A percentile compares a stretch with the other conserved stretches of the same genome.
Conservation (phyloP, 2,329 filamentous ascomycete genomes). For the Microdochium paspali region DNA sequence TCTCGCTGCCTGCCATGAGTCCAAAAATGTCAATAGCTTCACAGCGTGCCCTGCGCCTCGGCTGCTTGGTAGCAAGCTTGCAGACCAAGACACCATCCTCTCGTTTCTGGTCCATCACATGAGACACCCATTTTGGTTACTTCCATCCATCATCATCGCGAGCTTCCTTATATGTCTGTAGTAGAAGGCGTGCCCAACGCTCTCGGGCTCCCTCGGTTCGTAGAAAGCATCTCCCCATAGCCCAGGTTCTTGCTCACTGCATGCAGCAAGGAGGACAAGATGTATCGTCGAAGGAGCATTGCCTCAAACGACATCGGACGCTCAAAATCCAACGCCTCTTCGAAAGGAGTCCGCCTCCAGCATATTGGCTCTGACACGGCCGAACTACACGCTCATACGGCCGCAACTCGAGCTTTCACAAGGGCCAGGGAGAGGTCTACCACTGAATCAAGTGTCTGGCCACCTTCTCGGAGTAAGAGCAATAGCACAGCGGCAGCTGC, state of each 20-base stretch:
- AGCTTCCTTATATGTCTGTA: too few species aligned
- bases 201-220: too few species aligned
- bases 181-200: too few species aligned
- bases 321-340: constrained; percentile 44
- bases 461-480: constrained; percentile 17
- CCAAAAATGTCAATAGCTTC: too few species aligned
- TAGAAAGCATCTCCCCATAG: neutral
- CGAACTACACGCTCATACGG: constrained; percentile 51
- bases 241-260: neutral
- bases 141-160: too few species aligned
- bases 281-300: constrained; percentile 41
- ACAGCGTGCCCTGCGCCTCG: too few species aligned
- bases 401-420: constrained; percentile 51
- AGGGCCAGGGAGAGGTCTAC: constrained; percentile 34
- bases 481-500: too few species aligned
- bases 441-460: constrained; percentile 23
- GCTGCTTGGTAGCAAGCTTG: too few species aligned
- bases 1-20: too few species aligned
- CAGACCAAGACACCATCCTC: too few species aligned
- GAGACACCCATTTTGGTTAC: too few species aligned
- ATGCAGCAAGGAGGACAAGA: constrained; percentile 12
- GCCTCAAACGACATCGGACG: constrained; percentile 34
- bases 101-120: too few species aligned
- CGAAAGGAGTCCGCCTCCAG: constrained; percentile 34
- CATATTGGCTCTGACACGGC: constrained; percentile 38